phyloP scores from a whole-genome alignment of 169 alveolate species.

The Plasmodium fragile region DNA sequence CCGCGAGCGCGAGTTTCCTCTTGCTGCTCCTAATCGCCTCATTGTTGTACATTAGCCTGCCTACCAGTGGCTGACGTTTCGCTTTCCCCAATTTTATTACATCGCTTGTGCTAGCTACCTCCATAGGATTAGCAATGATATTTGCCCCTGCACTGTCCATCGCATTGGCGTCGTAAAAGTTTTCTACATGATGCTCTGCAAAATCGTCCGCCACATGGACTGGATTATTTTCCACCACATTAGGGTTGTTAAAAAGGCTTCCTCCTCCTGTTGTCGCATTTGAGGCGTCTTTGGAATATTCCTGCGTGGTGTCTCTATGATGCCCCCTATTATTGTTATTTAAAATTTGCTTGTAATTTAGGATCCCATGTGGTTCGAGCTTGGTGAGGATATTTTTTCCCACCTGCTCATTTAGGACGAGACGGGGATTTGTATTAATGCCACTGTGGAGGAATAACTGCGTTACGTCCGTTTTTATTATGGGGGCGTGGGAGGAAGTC shows the following conservation, averaged over 20 bases:
- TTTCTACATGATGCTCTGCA: background rate
- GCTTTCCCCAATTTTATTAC: background rate
- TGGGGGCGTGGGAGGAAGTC: slow-evolving; percentile 16
- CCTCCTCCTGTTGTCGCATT: background rate
- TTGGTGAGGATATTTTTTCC: background rate
- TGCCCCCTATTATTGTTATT: background rate
- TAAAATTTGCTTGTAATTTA: slow-evolving; percentile 1
- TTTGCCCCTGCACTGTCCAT: background rate
- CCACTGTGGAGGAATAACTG: slow-evolving; percentile 8
- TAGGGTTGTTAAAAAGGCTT: background rate
- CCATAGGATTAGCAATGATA: background rate
- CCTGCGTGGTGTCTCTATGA: background rate
- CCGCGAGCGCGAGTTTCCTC: slow-evolving; percentile 10
- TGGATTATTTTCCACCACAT: background rate
- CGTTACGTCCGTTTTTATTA: slow-evolving; percentile 7
- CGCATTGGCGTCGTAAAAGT: slow-evolving; percentile 10
- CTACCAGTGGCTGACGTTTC: background rate
- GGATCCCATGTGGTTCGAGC: background rate
- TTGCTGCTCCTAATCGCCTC: slow-evolving; percentile 3
- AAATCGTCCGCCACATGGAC: background rate
- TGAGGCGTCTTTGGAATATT: background rate
- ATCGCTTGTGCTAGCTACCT: background rate
- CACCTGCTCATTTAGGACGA: slow-evolving; percentile 5
- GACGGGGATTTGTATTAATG: background rate
- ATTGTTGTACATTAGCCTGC: background rate